These are phyloP conservation scores for Mycena metata DNA, from an alignment of 768 basidiomycete genomes.

Conservation along the genomic window DNA sequence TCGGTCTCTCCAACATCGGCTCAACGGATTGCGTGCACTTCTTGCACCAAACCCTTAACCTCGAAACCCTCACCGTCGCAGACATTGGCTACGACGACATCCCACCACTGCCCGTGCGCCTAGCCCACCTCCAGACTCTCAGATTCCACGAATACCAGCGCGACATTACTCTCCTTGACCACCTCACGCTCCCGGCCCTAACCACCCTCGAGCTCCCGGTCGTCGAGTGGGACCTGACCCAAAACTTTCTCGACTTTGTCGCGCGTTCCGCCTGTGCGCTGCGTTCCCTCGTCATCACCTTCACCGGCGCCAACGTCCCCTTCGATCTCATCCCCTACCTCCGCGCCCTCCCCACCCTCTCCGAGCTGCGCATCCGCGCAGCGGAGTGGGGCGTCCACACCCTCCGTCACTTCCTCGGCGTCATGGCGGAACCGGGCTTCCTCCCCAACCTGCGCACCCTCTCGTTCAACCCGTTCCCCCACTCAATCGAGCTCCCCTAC, in stretches of 20 bases:
- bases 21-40: not conserved
- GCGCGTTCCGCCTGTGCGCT: no score
- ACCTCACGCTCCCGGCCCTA: slow-evolving; percentile 1
- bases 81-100: not conserved
- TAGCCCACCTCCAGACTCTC: not conserved
- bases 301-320: no score
- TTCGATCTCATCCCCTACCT: no score
- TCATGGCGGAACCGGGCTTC: not conserved
- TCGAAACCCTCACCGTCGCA: not conserved
- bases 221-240: not conserved
- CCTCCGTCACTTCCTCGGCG: not conserved
- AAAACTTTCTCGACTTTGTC: no score
- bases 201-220: not conserved
- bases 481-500: slow-evolving; percentile 6
- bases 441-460: slow-evolving; percentile 9
- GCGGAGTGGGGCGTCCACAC: not conserved
- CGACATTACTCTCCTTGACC: not conserved
- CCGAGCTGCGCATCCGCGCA: no score
- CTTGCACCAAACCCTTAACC: not conserved
- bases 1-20: not conserved
- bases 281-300: no score
- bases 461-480: not conserved
- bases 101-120: not conserved
- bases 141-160: not conserved
- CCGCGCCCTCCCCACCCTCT: no score